These are phyloP conservation scores for Paraleonurus japonicus DNA, from an alignment of 257 asterid genomes.

Conservation along the genomic window DNA sequence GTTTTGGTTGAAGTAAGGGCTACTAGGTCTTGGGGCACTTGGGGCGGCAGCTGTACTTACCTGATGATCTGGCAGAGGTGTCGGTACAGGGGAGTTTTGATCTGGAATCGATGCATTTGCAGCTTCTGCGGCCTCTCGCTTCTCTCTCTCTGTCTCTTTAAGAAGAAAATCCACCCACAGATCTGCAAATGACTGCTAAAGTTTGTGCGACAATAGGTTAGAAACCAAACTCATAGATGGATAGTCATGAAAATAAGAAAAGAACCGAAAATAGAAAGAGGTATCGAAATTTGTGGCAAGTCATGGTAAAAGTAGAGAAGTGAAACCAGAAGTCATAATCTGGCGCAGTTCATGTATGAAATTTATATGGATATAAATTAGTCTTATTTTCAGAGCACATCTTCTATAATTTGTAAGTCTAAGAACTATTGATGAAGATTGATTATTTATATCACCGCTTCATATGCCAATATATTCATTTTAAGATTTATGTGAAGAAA, in stretches of 20 bases:
- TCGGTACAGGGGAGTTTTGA: conserved; percentile 29
- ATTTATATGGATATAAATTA: too few relatives aligned
- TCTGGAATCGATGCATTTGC: conserved; percentile 38
- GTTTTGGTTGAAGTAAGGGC: conserved; percentile 42
- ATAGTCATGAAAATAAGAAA: neutral
- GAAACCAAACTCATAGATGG: neutral
- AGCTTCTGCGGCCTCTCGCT: conserved; percentile 48
- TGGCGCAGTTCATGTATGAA: too few relatives aligned
- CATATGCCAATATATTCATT: too few relatives aligned
- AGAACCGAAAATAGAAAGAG: neutral
- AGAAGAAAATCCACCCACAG: conserved; percentile 99
- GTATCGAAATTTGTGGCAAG: neutral
- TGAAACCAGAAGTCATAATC: too few relatives aligned
- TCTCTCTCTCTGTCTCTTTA: conserved; percentile 79
- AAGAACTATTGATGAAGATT: too few relatives aligned
- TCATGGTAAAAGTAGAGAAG: too few relatives aligned
- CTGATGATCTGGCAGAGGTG: conserved; percentile 34
- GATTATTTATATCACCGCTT: too few relatives aligned
- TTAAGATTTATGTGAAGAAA: too few relatives aligned
- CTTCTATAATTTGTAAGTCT: too few relatives aligned
- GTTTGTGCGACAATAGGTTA: conserved; percentile 17
- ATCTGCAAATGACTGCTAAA: conserved; percentile 83
- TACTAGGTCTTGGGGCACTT: conserved; percentile 33
- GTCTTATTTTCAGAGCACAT: too few relatives aligned
- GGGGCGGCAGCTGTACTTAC: conserved; percentile 23